phyloP scores from a whole-genome alignment of 2,329 filamentous ascomycete species.

The Cladosporium sp. region DNA sequence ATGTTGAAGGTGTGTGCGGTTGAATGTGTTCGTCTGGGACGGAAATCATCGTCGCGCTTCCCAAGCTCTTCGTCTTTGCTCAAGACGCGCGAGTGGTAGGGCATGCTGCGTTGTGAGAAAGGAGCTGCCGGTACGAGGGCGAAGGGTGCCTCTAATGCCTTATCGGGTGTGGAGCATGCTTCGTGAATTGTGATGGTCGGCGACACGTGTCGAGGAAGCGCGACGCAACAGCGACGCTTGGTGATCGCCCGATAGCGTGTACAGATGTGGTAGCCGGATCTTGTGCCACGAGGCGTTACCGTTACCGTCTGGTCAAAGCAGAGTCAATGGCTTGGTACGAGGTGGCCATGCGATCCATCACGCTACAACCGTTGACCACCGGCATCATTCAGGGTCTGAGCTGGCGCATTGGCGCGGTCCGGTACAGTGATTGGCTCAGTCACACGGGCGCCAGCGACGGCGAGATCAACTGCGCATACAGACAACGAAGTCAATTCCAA shows the following conservation, averaged over 20 bases:
- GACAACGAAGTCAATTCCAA: background rate
- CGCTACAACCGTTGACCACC: background rate
- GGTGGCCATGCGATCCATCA: background rate
- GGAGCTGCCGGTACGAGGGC: background rate
- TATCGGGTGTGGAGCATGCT: constrained; percentile 11
- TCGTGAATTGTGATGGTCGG: background rate
- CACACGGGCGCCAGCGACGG: background rate
- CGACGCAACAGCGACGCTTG: background rate
- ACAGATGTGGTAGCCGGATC: background rate
- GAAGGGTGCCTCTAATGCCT: constrained; percentile 10
- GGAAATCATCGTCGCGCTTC: constrained; percentile 62
- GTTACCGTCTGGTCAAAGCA: background rate
- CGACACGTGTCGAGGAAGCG: constrained; percentile 4
- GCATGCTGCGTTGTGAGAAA: constrained; percentile 14
- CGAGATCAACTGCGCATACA: background rate
- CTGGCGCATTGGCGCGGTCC: background rate
- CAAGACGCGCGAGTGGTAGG: constrained; percentile 13
- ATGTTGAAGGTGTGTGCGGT: constrained; percentile 26
- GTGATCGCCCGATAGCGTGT: background rate
- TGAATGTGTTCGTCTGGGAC: constrained; percentile 26
- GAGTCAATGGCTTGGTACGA: no score
- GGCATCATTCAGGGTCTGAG: background rate
- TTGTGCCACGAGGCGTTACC: background rate
- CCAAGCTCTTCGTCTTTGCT: constrained; percentile 58
- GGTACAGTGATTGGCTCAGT: background rate